These are phyloP conservation scores for Avena insularis DNA, from an alignment of 176 grass and related monocot genomes.

Conservation along the genomic window DNA sequence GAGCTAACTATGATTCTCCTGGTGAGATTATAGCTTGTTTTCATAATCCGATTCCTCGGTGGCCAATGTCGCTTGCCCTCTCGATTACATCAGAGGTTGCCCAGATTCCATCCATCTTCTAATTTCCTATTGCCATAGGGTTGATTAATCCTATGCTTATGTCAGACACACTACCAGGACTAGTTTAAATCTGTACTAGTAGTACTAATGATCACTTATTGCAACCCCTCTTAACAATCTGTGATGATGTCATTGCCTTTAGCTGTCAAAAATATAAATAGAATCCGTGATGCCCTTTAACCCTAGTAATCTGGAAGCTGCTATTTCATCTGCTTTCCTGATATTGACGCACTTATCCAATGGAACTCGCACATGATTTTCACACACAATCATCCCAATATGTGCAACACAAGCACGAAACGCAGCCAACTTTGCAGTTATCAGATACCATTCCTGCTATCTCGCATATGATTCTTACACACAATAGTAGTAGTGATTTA, in stretches of 20 bases:
- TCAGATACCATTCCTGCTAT: not conserved
- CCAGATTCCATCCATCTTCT: slow-evolving; percentile 44
- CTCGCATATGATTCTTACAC: slow-evolving; percentile 1
- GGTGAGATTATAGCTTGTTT: slow-evolving; percentile 3
- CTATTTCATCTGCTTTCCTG: not conserved
- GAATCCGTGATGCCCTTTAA: not conserved
- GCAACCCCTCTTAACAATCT: not conserved
- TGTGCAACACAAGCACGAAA: not conserved
- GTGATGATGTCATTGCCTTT: not conserved
- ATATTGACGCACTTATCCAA: not conserved
- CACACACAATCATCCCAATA: not conserved
- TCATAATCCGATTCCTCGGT: slow-evolving; percentile 29
- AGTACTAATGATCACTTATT: not conserved
- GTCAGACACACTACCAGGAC: slow-evolving; percentile 27
- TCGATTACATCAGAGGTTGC: slow-evolving; percentile 45
- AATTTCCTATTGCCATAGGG: slow-evolving; percentile 30
- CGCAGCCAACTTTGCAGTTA: no score
- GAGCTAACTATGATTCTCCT: slow-evolving; percentile 31
- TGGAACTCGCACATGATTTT: not conserved
- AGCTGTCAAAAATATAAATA: no score
- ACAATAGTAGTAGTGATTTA: not conserved
- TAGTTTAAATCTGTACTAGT: slow-evolving; percentile 10
- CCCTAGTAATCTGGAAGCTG: not conserved
- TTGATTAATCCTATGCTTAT: slow-evolving; percentile 23
- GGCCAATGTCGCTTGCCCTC: slow-evolving; percentile 33